These are phyloP conservation scores for Septoria petroselini DNA, from an alignment of 2,329 filamentous ascomycete genomes.

Conservation along the genomic window DNA sequence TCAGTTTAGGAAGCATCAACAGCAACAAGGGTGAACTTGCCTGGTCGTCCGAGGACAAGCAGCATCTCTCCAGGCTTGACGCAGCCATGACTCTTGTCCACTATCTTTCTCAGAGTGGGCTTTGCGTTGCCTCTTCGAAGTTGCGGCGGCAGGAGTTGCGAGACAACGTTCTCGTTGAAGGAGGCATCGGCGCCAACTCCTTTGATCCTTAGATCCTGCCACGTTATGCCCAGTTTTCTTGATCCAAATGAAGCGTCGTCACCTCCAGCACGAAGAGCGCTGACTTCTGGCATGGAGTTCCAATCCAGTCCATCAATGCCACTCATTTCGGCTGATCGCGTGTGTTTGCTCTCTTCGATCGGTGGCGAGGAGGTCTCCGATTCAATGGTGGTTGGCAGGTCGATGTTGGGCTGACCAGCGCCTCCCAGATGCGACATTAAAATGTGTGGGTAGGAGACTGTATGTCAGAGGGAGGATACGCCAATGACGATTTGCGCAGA, in stretches of 20 bases:
- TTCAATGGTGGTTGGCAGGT: too few species aligned
- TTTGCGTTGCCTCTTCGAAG: conserved; percentile 34
- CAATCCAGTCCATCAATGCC: background rate
- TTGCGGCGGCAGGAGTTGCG: conserved; percentile 45
- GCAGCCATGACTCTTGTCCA: conserved; percentile 60
- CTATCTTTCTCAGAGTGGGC: conserved; percentile 49
- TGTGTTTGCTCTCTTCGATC: too few species aligned
- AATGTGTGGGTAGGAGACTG: too few species aligned
- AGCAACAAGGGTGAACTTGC: background rate
- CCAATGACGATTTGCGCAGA: too few species aligned
- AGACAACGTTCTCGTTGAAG: conserved; percentile 58
- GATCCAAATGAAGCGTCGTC: background rate
- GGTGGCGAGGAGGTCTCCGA: too few species aligned
- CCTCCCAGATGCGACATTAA: too few species aligned
- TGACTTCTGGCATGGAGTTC: background rate
- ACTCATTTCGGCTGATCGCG: too few species aligned
- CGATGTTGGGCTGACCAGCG: too few species aligned
- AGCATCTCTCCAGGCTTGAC: conserved; percentile 57
- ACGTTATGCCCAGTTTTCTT: conserved; percentile 59
- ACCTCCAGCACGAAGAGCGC: background rate
- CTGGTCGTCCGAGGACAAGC: conserved; percentile 29
- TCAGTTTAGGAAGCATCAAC: too few species aligned
- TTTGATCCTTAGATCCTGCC: conserved; percentile 62
- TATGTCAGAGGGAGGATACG: too few species aligned
- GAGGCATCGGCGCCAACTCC: conserved; percentile 60